Evolutionary conservation across 306 rosid species (phyloP).

Genomic region (Echinosophora koreensis): DNA sequence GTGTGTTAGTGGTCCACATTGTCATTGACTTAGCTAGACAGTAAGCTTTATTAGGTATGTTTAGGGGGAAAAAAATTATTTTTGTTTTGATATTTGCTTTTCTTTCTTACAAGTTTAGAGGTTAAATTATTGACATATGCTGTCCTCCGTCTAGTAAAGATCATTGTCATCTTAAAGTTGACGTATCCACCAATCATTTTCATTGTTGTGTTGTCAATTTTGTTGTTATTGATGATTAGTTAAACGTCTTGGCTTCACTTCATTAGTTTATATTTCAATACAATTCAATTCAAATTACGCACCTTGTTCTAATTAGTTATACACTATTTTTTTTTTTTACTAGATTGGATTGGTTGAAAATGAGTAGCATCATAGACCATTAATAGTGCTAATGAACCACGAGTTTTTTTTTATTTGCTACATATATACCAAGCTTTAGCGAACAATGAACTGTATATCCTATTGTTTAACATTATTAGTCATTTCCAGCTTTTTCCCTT

Average conservation of each 20-base stretch:
- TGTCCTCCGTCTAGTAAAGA: constrained; percentile 3
- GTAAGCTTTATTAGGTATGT: constrained; percentile 5
- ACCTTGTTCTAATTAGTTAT: neutral
- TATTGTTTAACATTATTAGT: neutral
- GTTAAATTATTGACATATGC: constrained; percentile 26
- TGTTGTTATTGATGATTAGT: constrained; percentile 12
- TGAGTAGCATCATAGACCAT: neutral
- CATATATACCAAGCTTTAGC: no score
- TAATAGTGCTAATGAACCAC: neutral
- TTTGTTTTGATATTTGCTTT: neutral
- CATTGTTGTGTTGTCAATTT: constrained; percentile 25
- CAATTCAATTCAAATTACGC: constrained; percentile 18
- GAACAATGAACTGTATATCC: neutral
- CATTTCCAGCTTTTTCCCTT: neutral
- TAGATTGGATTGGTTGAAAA: neutral
- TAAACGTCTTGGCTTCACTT: constrained; percentile 13
- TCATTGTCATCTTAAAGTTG: constrained; percentile 41
- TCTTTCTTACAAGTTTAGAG: neutral
- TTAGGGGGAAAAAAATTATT: neutral
- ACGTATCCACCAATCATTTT: constrained; percentile 32
- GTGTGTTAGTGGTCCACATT: constrained; percentile 8
- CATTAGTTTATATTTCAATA: constrained; percentile 17
- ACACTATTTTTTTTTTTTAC: neutral
- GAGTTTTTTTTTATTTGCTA: no score
- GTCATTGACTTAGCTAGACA: constrained; percentile 26